Evolutionary conservation across 345 rosid genomes (phyloP).

Genomic region (Ceriops decandra): DNA sequence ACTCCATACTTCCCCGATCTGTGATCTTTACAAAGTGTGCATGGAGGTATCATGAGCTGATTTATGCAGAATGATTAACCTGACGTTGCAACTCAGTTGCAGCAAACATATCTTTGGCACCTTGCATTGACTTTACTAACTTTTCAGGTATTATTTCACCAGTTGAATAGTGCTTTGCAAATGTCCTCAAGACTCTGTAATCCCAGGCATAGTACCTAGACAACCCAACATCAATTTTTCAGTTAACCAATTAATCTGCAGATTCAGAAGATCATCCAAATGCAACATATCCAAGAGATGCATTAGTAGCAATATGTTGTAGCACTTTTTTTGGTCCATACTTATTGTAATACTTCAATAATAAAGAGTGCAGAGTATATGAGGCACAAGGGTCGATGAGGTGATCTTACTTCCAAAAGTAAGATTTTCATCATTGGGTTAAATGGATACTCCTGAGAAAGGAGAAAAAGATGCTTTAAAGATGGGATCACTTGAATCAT

Average conservation of each 20-base stretch:
- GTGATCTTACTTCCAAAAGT: too few relatives aligned
- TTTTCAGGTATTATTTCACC: slow-evolving; percentile 84
- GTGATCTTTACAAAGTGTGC: neutral
- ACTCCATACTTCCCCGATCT: too few relatives aligned
- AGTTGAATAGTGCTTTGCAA: slow-evolving; percentile 79
- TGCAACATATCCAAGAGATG: too few relatives aligned
- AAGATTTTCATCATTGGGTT: too few relatives aligned
- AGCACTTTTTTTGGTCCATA: too few relatives aligned
- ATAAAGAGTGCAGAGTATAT: too few relatives aligned
- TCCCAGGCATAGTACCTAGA: slow-evolving; percentile 86
- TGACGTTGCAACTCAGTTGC: slow-evolving; percentile 96
- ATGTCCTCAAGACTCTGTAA: slow-evolving; percentile 70
- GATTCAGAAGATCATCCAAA: neutral
- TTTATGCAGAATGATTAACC: slow-evolving; percentile 40
- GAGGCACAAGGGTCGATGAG: too few relatives aligned
- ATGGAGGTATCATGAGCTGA: slow-evolving; percentile 14
- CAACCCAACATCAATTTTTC: slow-evolving; percentile 11
- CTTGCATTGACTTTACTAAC: slow-evolving; percentile 73
- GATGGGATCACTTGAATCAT: too few relatives aligned
- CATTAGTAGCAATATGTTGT: too few relatives aligned
- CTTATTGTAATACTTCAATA: too few relatives aligned
- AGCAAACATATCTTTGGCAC: slow-evolving; percentile 84
- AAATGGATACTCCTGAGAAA: too few relatives aligned
- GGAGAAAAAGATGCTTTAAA: too few relatives aligned
- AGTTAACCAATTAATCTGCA: neutral